Base-by-base conservation (phyloP, 2,329 filamentous ascomycete genomes). In the Phaeophleospora eucalypticola region DNA sequence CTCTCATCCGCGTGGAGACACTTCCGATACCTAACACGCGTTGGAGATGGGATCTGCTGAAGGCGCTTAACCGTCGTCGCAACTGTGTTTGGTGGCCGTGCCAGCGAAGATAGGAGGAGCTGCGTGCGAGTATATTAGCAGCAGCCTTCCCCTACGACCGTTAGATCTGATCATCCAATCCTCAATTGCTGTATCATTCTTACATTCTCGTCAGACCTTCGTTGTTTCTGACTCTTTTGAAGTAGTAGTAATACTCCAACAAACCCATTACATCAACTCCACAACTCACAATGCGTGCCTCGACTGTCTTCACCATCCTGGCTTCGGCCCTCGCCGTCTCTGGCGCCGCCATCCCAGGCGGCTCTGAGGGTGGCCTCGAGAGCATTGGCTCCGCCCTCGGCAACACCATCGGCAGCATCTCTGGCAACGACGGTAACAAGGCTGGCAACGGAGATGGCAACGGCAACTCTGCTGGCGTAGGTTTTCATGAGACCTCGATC, bases 261-360 rank as follows among this genome's bases (percentile, higher is more conserved):
- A n/a, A n/a, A n/a, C n/a, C n/a, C n/a, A n/a, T n/a, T n/a, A n/a
- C n/a, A n/a, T n/a, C n/a, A n/a, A n/a, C n/a, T 32, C 17, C 32
- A 8, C 24, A 41, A 19, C 24, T 15, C 33, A 46, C 24, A 3
- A 50, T 50, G 47, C 43, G 47, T 46, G 42, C 35, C 43, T 50
- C 47, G 21, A 50, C 47, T 21, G 40, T 46, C 43, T 46, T 50
- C 43, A 39, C 47, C 24, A 10, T 50, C 21, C 21, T 46, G 35
- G 21, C 38, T n/a, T 50, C 43, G 17, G 47, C 47, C 12, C 33
- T 46, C 16, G 18, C 36, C 24, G 43, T 45, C 27, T 38, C 42
- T 20, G 34, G 24, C 7, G 35, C 39, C 14, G 43, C 47, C 17
- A 21, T 17, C 21, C 15, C 35, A 15, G 41, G 19, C 12, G 19